These are phyloP conservation scores for Reutealis trisperma DNA, from an alignment of 345 rosid species.

Conservation along the genomic window DNA sequence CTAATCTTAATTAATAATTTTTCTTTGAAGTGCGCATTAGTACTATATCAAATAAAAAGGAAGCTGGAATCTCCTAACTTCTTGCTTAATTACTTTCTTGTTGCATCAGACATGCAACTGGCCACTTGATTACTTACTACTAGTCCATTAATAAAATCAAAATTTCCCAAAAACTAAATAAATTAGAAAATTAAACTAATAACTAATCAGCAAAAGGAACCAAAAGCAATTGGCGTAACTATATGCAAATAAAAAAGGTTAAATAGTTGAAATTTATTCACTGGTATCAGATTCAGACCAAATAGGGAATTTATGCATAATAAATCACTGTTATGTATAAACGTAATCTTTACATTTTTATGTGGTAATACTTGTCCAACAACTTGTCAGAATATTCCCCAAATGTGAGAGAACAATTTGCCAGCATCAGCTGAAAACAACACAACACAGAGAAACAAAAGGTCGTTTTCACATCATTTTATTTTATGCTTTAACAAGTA, in stretches of 20 bases:
- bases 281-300: not conserved
- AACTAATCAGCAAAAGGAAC: not conserved
- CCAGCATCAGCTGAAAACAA: constrained; percentile 51
- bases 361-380: constrained; percentile 64
- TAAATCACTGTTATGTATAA: too few species aligned
- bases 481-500: not conserved
- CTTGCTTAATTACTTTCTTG: too few species aligned
- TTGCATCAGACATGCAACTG: too few species aligned
- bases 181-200: not conserved
- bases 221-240: not conserved
- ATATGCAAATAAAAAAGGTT: not conserved
- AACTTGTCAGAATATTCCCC: constrained; percentile 61
- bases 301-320: not conserved
- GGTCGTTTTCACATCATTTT: not conserved
- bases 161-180: too few species aligned
- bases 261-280: not conserved
- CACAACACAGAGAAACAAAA: not conserved
- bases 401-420: constrained; percentile 55
- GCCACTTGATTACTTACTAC: too few species aligned
- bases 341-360: constrained; percentile 31
- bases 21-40: too few species aligned
- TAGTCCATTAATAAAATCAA: too few species aligned
- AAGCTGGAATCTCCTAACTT: too few species aligned
- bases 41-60: too few species aligned
- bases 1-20: too few species aligned